These are phyloP conservation scores for Phytophthora agathidicida DNA, from an alignment of 352 stramenopile genomes.

Conservation along the genomic window DNA sequence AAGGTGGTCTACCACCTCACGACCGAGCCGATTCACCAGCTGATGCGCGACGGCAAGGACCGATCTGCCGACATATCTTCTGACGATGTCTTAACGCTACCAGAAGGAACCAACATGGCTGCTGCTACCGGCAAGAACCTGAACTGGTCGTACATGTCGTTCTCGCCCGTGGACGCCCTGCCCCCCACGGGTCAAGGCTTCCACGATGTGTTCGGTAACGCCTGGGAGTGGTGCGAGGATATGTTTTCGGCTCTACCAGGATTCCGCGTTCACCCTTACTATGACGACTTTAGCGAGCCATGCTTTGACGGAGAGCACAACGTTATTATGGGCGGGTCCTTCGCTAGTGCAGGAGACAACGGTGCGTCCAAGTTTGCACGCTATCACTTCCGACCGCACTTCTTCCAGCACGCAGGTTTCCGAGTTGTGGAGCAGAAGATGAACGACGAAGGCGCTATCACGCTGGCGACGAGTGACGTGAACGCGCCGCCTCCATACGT, in stretches of 20 bases:
- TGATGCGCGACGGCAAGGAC: constrained; percentile 80
- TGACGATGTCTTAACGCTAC: constrained; percentile 84
- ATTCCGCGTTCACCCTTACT: constrained; percentile 92
- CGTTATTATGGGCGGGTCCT: constrained; percentile 96
- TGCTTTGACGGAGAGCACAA: constrained; percentile 98
- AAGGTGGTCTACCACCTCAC: constrained; percentile 86
- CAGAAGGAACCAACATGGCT: constrained; percentile 47
- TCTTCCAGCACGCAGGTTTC: constrained; percentile 97
- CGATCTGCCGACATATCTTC: constrained; percentile 44
- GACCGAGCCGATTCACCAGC: constrained; percentile 93
- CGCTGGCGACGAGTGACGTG: constrained; percentile 70
- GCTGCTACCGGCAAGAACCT: constrained; percentile 80
- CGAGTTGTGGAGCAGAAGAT: constrained; percentile 90
- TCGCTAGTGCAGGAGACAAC: constrained; percentile 95
- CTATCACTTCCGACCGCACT: constrained; percentile 97
- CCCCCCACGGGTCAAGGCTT: constrained; percentile 81
- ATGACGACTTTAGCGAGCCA: constrained; percentile 98
- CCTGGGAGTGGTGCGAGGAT: constrained; percentile 97
- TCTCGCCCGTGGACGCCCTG: constrained; percentile 90
- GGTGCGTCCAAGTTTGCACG: constrained; percentile 94
- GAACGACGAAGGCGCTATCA: constrained; percentile 63
- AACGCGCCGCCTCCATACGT: constrained; percentile 73
- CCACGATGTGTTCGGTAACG: constrained; percentile 95
- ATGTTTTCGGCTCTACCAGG: constrained; percentile 93
- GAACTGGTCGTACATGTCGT: constrained; percentile 92